A percentile compares a stretch with the other conserved stretches of the same genome.
Evolutionary conservation across 805 yeast genomes (phyloP).

Genomic region (baker's yeast (Saccharomyces cerevisiae)): DNA sequence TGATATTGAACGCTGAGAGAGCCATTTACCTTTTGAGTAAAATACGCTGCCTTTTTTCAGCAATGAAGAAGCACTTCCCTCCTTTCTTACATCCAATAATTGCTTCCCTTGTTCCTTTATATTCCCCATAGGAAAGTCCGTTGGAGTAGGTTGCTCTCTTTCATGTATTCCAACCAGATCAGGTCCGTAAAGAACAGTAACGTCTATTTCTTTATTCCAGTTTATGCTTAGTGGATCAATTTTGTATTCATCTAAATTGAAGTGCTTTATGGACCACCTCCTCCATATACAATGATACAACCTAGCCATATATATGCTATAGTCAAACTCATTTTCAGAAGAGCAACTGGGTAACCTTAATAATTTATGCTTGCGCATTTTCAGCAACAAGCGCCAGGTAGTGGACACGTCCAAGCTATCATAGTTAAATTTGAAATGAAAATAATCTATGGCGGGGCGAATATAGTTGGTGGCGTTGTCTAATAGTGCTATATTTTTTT

Average conservation of each 20-base stretch:
- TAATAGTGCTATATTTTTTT: slow-evolving; percentile 23
- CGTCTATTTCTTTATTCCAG: slow-evolving; percentile 92
- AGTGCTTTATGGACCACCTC: slow-evolving; percentile 85
- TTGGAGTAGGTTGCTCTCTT: background rate
- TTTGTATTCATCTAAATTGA: slow-evolving; percentile 45
- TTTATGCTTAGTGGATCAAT: slow-evolving; percentile 78
- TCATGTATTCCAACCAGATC: slow-evolving; percentile 10
- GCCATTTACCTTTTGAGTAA: background rate
- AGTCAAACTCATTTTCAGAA: slow-evolving; percentile 26
- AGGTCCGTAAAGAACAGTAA: slow-evolving; percentile 95
- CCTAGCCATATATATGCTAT: slow-evolving; percentile 33
- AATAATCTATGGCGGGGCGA: slow-evolving; percentile 26
- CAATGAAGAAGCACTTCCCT: background rate
- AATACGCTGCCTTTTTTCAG: background rate
- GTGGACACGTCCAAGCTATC: slow-evolving; percentile 10
- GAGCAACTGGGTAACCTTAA: slow-evolving; percentile 30
- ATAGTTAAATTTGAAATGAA: slow-evolving; percentile 16
- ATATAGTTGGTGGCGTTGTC: slow-evolving; percentile 28
- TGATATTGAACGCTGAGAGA: background rate
- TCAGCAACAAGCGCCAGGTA: slow-evolving; percentile 15
- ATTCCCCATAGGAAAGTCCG: background rate
- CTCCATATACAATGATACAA: slow-evolving; percentile 87
- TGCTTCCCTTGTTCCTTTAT: background rate
- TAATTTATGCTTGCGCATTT: slow-evolving; percentile 22
- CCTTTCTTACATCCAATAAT: background rate